A percentile compares a stretch with the other conserved stretches of the same genome.
These are phyloP conservation scores for Thalassiosira pacifica DNA, from an alignment of 352 stramenopile genomes.

Conservation along the genomic window DNA sequence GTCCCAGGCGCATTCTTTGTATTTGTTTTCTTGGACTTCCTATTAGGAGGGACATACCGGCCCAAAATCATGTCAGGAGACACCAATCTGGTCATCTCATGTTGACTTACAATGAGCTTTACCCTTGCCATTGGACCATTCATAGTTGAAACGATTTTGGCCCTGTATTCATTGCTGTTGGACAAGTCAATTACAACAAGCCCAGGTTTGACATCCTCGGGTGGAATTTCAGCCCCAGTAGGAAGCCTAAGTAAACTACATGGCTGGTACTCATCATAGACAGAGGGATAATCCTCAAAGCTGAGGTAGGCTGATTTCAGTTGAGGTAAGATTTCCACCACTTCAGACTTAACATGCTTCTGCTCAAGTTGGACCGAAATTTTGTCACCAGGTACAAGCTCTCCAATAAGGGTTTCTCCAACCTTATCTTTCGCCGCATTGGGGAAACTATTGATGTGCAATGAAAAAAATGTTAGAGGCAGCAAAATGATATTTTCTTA, in stretches of 20 bases:
- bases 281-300: conserved; percentile 73
- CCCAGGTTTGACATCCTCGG: conserved; percentile 64
- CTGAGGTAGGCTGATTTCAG: conserved; percentile 66
- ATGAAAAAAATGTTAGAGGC: too few relatives aligned
- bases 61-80: conserved; percentile 67
- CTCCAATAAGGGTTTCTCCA: conserved; percentile 54
- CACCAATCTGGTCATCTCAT: conserved; percentile 58
- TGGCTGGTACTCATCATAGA: conserved; percentile 77
- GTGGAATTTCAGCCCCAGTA: conserved; percentile 52
- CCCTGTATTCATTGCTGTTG: conserved; percentile 69
- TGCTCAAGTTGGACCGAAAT: conserved; percentile 65
- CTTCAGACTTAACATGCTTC: conserved; percentile 61
- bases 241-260: conserved; percentile 51
- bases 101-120: conserved; percentile 63
- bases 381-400: conserved; percentile 60
- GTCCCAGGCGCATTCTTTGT: neutral
- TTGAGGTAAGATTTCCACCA: conserved; percentile 59
- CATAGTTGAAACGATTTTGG: conserved; percentile 47
- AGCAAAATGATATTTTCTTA: too few relatives aligned
- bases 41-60: conserved; percentile 48
- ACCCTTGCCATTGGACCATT: conserved; percentile 56
- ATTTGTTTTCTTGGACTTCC: conserved; percentile 19
- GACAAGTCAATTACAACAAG: conserved; percentile 65
- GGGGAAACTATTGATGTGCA: too few relatives aligned
- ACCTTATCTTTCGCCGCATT: conserved; percentile 52